Conservation (phyloP, 768 basidiomycete species). For the Mycena leptocephala region DNA sequence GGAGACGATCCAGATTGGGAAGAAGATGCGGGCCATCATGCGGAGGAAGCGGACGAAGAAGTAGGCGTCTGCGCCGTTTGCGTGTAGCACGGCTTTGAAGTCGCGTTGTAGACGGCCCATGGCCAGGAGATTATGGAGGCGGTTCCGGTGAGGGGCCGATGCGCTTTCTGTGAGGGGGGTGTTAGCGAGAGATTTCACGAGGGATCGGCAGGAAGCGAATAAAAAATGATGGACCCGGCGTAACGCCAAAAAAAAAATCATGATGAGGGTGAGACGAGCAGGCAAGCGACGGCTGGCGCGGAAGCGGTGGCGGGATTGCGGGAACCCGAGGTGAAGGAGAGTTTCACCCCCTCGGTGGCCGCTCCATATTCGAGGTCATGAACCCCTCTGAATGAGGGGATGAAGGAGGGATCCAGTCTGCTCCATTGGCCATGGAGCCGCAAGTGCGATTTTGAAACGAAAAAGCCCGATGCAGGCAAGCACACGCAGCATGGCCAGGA, state of each 20-base stretch:
- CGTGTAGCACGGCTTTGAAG: slow-evolving; percentile 71
- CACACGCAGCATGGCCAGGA: too few relatives aligned
- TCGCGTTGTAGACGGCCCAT: slow-evolving; percentile 74
- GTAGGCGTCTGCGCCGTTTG: slow-evolving; percentile 93
- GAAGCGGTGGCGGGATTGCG: neutral
- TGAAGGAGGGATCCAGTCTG: neutral
- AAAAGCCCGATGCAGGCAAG: neutral
- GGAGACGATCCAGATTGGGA: slow-evolving; percentile 94
- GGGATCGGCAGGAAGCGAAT: neutral
- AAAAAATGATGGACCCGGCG: neutral
- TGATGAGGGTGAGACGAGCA: neutral
- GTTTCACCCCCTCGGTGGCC: too few relatives aligned
- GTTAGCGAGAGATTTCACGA: neutral
- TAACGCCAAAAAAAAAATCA: neutral
- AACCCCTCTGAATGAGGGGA: neutral
- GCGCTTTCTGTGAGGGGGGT: slow-evolving; percentile 66
- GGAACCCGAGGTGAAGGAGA: neutral
- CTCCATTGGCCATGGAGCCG: neutral
- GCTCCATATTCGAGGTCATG: neutral
- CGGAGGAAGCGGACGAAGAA: slow-evolving; percentile 93
- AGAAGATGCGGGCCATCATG: slow-evolving; percentile 85
- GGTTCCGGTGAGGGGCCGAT: slow-evolving; percentile 61
- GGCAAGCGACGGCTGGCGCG: neutral
- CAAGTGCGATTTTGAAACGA: neutral
- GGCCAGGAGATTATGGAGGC: slow-evolving; percentile 77